Evolutionary conservation across 2,329 filamentous ascomycete genomes (phyloP).

Genomic region (Fusarium dlaminii): DNA sequence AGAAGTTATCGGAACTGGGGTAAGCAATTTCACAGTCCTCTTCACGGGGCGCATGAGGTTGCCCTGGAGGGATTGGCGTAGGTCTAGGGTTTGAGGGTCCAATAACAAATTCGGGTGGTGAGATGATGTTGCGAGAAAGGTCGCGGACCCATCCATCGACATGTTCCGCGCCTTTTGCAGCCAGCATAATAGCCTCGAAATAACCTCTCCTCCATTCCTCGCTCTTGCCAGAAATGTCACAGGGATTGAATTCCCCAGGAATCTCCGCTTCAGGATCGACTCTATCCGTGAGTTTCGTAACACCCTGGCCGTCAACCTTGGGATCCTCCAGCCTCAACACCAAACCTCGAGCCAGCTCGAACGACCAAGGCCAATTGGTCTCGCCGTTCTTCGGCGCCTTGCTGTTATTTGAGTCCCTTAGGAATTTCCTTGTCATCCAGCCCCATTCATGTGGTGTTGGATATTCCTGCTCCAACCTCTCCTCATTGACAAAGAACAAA

Average conservation of each 20-base stretch:
- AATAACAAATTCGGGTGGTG: constrained; percentile 76
- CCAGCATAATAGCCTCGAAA: constrained; percentile 81
- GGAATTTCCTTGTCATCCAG: constrained; percentile 72
- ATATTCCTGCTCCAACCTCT: constrained; percentile 77
- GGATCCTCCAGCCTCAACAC: constrained; percentile 76
- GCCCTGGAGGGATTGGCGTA: constrained; percentile 73
- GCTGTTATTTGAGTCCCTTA: constrained; percentile 71
- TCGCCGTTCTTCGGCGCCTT: constrained; percentile 62
- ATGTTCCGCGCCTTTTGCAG: constrained; percentile 80
- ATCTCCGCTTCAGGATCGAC: constrained; percentile 77
- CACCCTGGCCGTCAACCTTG: constrained; percentile 71
- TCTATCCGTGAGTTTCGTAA: constrained; percentile 64
- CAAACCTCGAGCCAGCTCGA: constrained; percentile 66
- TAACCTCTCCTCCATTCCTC: constrained; percentile 90
- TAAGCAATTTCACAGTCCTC: constrained; percentile 79
- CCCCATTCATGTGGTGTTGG: constrained; percentile 88
- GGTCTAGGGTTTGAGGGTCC: constrained; percentile 87
- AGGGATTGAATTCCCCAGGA: constrained; percentile 68
- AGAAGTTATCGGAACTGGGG: constrained; percentile 77
- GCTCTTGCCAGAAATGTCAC: constrained; percentile 78
- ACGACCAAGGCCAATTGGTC: constrained; percentile 74
- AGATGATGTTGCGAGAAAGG: constrained; percentile 70
- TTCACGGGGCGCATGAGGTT: constrained; percentile 72
- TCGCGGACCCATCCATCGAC: constrained; percentile 83
- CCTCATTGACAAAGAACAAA: constrained; percentile 74